These are phyloP conservation scores for Chloris gayana DNA, from an alignment of 176 grass and related monocot genomes.

Conservation along the genomic window DNA sequence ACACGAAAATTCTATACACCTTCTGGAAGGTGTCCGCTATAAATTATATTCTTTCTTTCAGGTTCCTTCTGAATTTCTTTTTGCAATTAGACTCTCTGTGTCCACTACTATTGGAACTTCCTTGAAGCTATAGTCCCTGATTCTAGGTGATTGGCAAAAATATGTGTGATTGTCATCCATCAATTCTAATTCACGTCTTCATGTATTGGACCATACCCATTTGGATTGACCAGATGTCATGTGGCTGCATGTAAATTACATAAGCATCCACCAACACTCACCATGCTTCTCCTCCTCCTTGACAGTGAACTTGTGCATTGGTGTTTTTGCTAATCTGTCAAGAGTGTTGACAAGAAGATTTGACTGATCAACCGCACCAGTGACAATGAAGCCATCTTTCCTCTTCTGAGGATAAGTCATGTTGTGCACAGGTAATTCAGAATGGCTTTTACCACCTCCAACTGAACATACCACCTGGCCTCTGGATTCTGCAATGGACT, in stretches of 20 bases:
- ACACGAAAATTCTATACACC: not conserved
- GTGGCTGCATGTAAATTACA: conserved; percentile 2
- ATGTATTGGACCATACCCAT: not conserved
- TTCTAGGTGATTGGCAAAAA: not conserved
- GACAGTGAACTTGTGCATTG: not conserved
- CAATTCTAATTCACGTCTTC: too few species aligned
- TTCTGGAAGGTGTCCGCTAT: too few species aligned
- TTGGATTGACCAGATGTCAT: not conserved
- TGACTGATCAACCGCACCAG: not conserved
- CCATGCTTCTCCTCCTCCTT: conserved; percentile 8
- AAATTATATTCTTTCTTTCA: not conserved
- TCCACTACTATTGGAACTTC: not conserved
- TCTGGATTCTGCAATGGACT: conserved; percentile 27
- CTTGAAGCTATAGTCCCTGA: not conserved
- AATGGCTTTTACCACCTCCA: conserved; percentile 1
- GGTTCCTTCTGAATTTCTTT: not conserved
- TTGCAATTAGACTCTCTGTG: not conserved
- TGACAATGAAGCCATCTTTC: conserved; percentile 19
- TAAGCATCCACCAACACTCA: conserved; percentile 32
- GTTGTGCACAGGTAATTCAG: conserved; percentile 16
- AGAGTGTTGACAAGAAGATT: conserved; percentile 33
- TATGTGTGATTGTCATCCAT: not conserved
- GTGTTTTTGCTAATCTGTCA: conserved; percentile 25
- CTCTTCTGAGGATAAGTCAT: conserved; percentile 3
- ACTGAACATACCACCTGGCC: too few species aligned